Evolutionary conservation across 2,329 filamentous ascomycete species (phyloP), one percentile per base, ranked within the genome.

Genomic region (Fusarium pseudoanthophilum): DNA sequence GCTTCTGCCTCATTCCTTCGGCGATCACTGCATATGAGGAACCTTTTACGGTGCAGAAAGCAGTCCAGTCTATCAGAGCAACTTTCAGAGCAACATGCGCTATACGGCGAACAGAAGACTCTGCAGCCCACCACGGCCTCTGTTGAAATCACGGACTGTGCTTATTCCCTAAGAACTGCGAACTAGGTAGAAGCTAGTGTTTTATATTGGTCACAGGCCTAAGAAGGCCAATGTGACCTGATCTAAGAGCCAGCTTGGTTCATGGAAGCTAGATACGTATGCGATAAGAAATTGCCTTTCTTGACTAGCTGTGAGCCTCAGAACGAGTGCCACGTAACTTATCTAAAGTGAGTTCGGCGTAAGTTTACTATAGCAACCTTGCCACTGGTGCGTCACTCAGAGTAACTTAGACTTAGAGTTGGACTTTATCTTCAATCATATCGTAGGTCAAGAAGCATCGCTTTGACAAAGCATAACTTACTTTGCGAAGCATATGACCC

Each of bases 391-490:
- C 1, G 9, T 34, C 16, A 0, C 5, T 15, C 2, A 7, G 5
- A 13, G 8, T 7, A 24, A 51, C 16, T 24, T 16, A 20, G n/a
- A 34, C 9, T 34, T 51, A 6, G 3, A 3, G 3, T 8, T 11
- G 0, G 10, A 15, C 5, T 14, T 20, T 34, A 11, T 8, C 16
- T 8, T 52, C 4, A 0, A 20, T 5, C 48, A 6, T 34, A 34
- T 26, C 0, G 2, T 8, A 20, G n/a, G 4, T 26, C 11, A 4
- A 2, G 1, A 15, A 7, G 6, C 0, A 52, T 20, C 0, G 1
- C 7, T n/a, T 30, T 13, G 1, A 4, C 3, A 15, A 52, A 8
- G 5, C 2, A 7, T 20, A 8, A 24, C 0, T 8, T 24, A 14
- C 3, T 6, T 7, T 5, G 16, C 2, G 4, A 24, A 8, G 4